These are phyloP conservation scores for Carex parvula DNA, from an alignment of 176 grass and related monocot genomes.

Conservation along the genomic window DNA sequence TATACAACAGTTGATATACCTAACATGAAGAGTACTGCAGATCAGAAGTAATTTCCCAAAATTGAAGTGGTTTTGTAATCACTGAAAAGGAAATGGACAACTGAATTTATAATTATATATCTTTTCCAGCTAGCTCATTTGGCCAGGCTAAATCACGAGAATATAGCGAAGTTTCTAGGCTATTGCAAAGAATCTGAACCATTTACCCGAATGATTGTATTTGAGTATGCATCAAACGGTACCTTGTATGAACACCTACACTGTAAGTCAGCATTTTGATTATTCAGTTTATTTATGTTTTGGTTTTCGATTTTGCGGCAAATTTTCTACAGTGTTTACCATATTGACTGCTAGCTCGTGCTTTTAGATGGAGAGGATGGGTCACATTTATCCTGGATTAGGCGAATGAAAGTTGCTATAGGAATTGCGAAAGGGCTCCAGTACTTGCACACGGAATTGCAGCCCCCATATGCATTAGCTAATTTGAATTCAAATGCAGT, in stretches of 20 bases:
- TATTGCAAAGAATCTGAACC: constrained; percentile 91
- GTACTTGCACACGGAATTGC: constrained; percentile 79
- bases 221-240: constrained; percentile 93
- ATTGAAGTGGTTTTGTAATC: not conserved
- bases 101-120: not conserved
- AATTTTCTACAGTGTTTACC: not conserved
- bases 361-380: constrained; percentile 72
- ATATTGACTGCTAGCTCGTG: not conserved
- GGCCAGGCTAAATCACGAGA: constrained; percentile 82
- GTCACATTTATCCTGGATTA: constrained; percentile 73
- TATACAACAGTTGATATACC: not conserved
- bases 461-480: constrained; percentile 63
- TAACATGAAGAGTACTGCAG: not conserved
- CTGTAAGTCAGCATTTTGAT: constrained; percentile 40
- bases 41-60: not conserved
- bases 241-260: constrained; percentile 90
- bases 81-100: not conserved
- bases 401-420: constrained; percentile 91
- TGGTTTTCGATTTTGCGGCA: not conserved
- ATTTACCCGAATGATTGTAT: constrained; percentile 81
- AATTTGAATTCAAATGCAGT: constrained; percentile 70
- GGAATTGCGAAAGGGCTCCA: constrained; percentile 74
- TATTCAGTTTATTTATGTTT: constrained; percentile 4
- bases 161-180: constrained; percentile 74
- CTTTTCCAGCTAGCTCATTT: constrained; percentile 70